Evolutionary conservation across 148 eudicot species (phyloP).

Genomic region (Cornus controversa): DNA sequence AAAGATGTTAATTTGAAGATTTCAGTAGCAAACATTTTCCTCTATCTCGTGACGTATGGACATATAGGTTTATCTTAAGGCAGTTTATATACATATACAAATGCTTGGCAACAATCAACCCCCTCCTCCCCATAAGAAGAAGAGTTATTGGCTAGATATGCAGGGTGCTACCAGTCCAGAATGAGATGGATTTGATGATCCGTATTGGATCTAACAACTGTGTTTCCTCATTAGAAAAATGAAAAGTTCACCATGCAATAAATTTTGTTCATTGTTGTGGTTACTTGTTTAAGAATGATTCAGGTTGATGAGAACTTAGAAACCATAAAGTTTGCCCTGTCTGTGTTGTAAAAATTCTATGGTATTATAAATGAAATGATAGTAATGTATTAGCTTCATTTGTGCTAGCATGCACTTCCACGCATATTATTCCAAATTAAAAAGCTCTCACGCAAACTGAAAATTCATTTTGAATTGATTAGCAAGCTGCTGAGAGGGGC

Average conservation of each 20-base stretch:
- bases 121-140: not conserved
- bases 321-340: not conserved
- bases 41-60: too few relatives aligned
- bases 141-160: not conserved
- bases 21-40: not conserved
- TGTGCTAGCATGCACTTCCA: too few relatives aligned
- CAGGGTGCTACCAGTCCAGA: not conserved
- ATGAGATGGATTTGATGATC: not conserved
- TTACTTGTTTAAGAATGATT: not conserved
- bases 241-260: not conserved
- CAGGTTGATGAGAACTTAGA: not conserved
- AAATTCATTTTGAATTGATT: conserved; percentile 11
- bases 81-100: too few relatives aligned
- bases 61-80: too few relatives aligned
- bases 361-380: not conserved
- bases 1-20: not conserved
- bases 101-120: too few relatives aligned
- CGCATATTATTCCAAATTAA: not conserved
- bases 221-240: not conserved
- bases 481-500: conserved; percentile 99
- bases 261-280: not conserved
- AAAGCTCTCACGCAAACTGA: not conserved
- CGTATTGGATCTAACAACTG: not conserved
- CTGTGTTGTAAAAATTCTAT: not conserved
- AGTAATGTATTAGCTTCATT: too few relatives aligned